Evolutionary conservation across 345 rosid species (phyloP), one percentile per base, ranked within the genome.

Genomic region (Euphorbia pulcherrima): DNA sequence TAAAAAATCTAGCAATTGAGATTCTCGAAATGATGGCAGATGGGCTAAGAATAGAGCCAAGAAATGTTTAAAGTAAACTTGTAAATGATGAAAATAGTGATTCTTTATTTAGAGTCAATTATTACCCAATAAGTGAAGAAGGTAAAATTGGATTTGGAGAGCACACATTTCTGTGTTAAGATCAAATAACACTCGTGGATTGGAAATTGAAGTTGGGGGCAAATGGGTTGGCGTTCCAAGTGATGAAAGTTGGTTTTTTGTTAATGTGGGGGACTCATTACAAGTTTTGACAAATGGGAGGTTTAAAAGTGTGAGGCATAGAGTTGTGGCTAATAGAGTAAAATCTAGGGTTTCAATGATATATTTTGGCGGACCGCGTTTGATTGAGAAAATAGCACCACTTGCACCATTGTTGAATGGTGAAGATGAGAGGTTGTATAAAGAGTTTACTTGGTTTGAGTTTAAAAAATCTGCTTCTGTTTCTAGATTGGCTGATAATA

Each of bases 211-310:
- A 52, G 76, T 70, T 60, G 68, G 17, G 67, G 79, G n/a, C n/a
- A n/a, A n/a, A n/a, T n/a, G n/a, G n/a, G n/a, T n/a, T n/a, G n/a
- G n/a, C n/a, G n/a, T n/a, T n/a, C n/a, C n/a, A n/a, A n/a, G n/a
- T n/a, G n/a, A 84, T 62, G 83, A 77, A 30, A 67, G 73, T 51
- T 84, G 88, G 88, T 73, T 77, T 55, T 55, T 84, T 17, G 84
- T 82, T 74, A 80, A 75, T 48, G 83, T 84, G 60, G 86, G 88
- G 4, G 88, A 84, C 62, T 67, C 84, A 8, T 71, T 84, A 48
- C 88, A 84, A 86, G 88, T 82, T 63, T 18, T 92, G 89, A 90
- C 97, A 2, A 92, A 92, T 60, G 93, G 98, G 61, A 82, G 88
- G 78, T 81, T 92, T 58, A 85, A 57, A 59, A 92, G 98, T 69